phyloP scores from a whole-genome alignment of 2,329 filamentous ascomycete species.

The Epichloe sylvatica region DNA sequence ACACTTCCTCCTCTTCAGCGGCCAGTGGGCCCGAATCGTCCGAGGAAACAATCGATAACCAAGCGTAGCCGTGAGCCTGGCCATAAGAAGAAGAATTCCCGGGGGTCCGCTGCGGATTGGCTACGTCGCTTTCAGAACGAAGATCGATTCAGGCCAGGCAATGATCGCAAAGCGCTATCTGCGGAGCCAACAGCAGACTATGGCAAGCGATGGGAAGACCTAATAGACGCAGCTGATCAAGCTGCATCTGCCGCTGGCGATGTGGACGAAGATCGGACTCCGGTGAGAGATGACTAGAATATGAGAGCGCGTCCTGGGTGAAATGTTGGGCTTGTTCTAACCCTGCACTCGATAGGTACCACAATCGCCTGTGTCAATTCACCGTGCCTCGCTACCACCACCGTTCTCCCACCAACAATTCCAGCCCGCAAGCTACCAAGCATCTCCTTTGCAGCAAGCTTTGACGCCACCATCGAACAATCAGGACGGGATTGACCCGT shows the following conservation, averaged over 20 bases:
- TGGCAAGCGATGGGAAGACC: conserved; percentile 89
- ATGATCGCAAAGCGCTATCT: conserved; percentile 71
- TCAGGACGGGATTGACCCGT: conserved; percentile 58
- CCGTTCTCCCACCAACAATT: conserved; percentile 48
- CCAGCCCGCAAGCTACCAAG: conserved; percentile 58
- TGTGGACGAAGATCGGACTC: conserved; percentile 79
- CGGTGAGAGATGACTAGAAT: conserved; percentile 42
- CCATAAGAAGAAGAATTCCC: conserved; percentile 68
- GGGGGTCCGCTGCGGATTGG: conserved; percentile 53
- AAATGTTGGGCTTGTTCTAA: neutral
- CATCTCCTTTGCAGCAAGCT: conserved; percentile 79
- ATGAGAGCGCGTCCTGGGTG: neutral
- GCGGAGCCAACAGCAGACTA: conserved; percentile 71
- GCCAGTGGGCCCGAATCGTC: conserved; percentile 53
- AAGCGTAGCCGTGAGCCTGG: conserved; percentile 62
- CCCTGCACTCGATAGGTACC: conserved; percentile 36
- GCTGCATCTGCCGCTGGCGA: conserved; percentile 79
- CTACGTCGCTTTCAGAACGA: conserved; percentile 44
- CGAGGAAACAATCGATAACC: conserved; percentile 74
- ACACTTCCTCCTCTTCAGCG: conserved; percentile 75
- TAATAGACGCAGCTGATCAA: conserved; percentile 70
- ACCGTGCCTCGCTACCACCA: conserved; percentile 47
- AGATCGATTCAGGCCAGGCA: conserved; percentile 49
- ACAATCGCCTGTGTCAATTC: conserved; percentile 50
- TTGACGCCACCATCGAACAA: conserved; percentile 69